These are phyloP conservation scores for Brassica balearica DNA, from an alignment of 441 rosid species.

Conservation along the genomic window DNA sequence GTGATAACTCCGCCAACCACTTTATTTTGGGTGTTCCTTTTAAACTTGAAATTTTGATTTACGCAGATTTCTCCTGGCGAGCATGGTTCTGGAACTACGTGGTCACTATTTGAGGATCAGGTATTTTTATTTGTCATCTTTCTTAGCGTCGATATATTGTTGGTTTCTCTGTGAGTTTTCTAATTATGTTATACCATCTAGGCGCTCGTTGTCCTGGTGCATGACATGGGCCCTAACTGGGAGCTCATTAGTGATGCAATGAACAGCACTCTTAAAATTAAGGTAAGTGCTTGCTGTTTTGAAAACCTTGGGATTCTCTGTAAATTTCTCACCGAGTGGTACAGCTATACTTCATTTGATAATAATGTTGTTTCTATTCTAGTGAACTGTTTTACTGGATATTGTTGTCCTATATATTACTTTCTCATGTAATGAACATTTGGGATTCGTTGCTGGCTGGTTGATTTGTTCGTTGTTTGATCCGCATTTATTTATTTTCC, in stretches of 20 bases:
- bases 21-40: conserved; percentile 31
- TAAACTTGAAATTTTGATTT: conserved; percentile 41
- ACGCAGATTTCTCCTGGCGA: conserved; percentile 81
- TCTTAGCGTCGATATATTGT: conserved; percentile 23
- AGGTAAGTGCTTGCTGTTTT: conserved; percentile 57
- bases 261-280: conserved; percentile 88
- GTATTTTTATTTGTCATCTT: conserved; percentile 49
- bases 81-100: conserved; percentile 83
- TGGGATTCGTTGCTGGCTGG: conserved; percentile 26
- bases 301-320: conserved; percentile 21
- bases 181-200: conserved; percentile 45
- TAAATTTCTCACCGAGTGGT: conserved; percentile 14
- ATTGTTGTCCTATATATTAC: conserved; percentile 17
- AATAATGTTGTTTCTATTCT: conserved; percentile 24
- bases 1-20: conserved; percentile 26
- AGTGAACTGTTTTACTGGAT: conserved; percentile 20
- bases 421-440: conserved; percentile 18
- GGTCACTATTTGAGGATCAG: conserved; percentile 99
- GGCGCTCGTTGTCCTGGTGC: conserved; percentile 99
- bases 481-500: conserved; percentile 37
- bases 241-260: conserved; percentile 99
- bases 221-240: conserved; percentile 99
- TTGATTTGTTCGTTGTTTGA: conserved; percentile 27
- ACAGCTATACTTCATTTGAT: conserved; percentile 24
- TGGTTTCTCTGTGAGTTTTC: conserved; percentile 26